Base-by-base conservation (phyloP, 768 basidiomycete genomes). In the Pulveroboletus frians region DNA sequence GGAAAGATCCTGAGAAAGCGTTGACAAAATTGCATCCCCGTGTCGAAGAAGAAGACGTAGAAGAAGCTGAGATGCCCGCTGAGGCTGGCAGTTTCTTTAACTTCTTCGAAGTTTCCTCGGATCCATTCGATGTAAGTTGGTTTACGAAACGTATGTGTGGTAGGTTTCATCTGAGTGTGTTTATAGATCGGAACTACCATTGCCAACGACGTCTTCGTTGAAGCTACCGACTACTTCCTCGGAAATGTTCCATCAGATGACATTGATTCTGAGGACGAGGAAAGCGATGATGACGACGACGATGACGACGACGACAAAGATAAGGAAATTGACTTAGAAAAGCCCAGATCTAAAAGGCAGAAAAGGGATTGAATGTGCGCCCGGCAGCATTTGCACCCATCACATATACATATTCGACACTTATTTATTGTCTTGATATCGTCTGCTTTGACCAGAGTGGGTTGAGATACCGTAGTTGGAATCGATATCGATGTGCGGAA, bases 41-140 rank as follows among this genome's bases (percentile, higher is more conserved):
- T 30, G 76, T 80, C 46, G 58, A 64, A 29, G 82, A 74, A 43
- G 81, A 81, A 9, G 57, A 65, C 23, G 79, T 77, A 21, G 87
- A 85, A 15, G 68, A 63, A 5, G 77, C 80, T 21, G 84, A 84
- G 29, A 57, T 76, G 46, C 71, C 76, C 36, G 73, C 78, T 21
- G 90, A 92, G 42, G 69, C 76, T 42, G 90, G 90, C 48, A 88
- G 83, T 62, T 90, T 92, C 74, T 92, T 92, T 78, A 90, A 91
- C 71, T 85, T 86, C 63, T 91, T 92, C 53, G 89, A 87, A 68
- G 62, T 75, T 52, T 73, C 75, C 10, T 62, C 71, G 34, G 89
- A 91, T 61, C 76, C 79, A 13, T 78, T 74, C 52, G 85, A 89
- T 55, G 89, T 89, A 63, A 71, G 80, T 69, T 18, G 20, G 10